Base-by-base conservation (phyloP, 2,329 filamentous ascomycete genomes). In the Teratosphaeria destructans region DNA sequence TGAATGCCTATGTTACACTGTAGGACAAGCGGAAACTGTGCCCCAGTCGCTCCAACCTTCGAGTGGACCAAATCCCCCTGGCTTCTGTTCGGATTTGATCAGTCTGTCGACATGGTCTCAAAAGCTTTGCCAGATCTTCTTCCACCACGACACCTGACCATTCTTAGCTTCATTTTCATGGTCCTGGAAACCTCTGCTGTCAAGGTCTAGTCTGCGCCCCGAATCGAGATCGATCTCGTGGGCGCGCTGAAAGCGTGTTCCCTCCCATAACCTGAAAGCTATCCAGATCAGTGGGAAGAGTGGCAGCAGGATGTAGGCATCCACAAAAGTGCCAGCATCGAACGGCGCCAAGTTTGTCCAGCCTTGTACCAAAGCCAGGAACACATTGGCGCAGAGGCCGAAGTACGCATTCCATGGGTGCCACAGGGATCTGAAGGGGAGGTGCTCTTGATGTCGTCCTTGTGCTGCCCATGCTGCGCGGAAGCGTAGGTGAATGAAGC, bases 401-500 rank as follows among this genome's bases (percentile, higher is more conserved):
- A 79, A 73, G 61, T 77, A 81, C 0, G 80, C 79, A 27, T 77
- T 78, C 62, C 76, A 83, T 0, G 80, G 80, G 62, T 82, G 82
- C 56, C 77, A 75, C 8, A 75, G 70, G 1, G 78, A 76, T 43
- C 64, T 66, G 61, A 64, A 83, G 0, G 81, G 81, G 0, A 84
- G 72, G 1, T 75, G 74, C 16, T 76, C 75, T 27, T 79, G 70
- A 34, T 71, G 74, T 59, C 85, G 78, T 1, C 84, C 83, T 68
- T 88, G 85, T 0, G 71, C 73, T 10, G 72, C 68, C 84, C 84
- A 86, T 0, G 85, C 86, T 10, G 78, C 71, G 37, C 87, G 84
- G 72, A 90, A 89, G 27, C 86, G 84, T 61, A 90, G 85, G 67
- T 90, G 87, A 3, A 83, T 87, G 66, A 88, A 82, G 29, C 81